A percentile compares a stretch with the other conserved stretches of the same genome.
These are phyloP conservation scores for Diaporthe sp. DNA, from an alignment of 2,329 filamentous ascomycete genomes.

Conservation along the genomic window DNA sequence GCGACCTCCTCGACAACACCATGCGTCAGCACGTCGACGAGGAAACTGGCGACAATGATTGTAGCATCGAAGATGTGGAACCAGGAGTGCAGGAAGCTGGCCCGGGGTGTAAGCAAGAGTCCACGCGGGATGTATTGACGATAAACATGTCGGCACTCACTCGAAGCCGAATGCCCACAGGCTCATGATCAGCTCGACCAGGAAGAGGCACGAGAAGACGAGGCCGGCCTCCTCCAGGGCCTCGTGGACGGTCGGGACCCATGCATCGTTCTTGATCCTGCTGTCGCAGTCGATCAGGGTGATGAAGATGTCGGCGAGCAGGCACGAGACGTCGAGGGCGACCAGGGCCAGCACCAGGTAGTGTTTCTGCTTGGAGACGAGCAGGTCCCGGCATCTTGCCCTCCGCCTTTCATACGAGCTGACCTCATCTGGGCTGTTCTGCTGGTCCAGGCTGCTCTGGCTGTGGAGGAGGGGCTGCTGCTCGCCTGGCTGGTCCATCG, in stretches of 20 bases:
- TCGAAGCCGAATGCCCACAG: slow-evolving; percentile 71
- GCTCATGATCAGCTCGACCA: slow-evolving; percentile 70
- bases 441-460: background rate
- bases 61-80: slow-evolving; percentile 75
- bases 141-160: slow-evolving; percentile 55
- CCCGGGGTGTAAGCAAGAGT: background rate
- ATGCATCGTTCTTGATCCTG: slow-evolving; percentile 52
- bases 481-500: slow-evolving; percentile 34
- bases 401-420: slow-evolving; percentile 29
- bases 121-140: background rate
- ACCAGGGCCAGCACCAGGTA: slow-evolving; percentile 59
- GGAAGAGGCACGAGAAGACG: slow-evolving; percentile 73
- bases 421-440: slow-evolving; percentile 21
- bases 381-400: slow-evolving; percentile 27
- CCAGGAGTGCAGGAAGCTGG: slow-evolving; percentile 67
- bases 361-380: slow-evolving; percentile 54
- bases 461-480: slow-evolving; percentile 35
- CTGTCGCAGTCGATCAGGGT: slow-evolving; percentile 63
- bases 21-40: slow-evolving; percentile 71
- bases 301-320: slow-evolving; percentile 62
- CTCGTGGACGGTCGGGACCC: slow-evolving; percentile 54
- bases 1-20: slow-evolving; percentile 73
- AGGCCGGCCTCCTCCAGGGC: slow-evolving; percentile 65
- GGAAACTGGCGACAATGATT: slow-evolving; percentile 72
- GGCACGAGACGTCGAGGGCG: slow-evolving; percentile 58